A percentile compares a stretch with the other conserved stretches of the same genome.
Evolutionary conservation across 306 rosid species (phyloP).

Genomic region (Delonix regia): DNA sequence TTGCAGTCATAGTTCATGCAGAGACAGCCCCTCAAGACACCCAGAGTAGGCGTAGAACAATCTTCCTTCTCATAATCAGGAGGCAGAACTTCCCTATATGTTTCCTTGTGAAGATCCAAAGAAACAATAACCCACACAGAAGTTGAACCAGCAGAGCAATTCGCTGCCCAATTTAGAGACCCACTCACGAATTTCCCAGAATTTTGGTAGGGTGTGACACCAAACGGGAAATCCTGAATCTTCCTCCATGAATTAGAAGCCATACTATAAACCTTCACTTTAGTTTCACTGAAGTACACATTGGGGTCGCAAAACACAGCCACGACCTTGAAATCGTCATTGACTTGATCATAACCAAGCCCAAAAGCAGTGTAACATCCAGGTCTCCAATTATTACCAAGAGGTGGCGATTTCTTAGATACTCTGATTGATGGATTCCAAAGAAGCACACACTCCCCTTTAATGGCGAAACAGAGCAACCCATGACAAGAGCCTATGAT

Average conservation of each 20-base stretch:
- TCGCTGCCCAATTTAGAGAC: slow-evolving; percentile 16
- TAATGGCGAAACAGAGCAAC: slow-evolving; percentile 17
- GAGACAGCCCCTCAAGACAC: slow-evolving; percentile 5
- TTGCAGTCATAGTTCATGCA: slow-evolving; percentile 25
- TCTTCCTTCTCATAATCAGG: slow-evolving; percentile 23
- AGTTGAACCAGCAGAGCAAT: neutral
- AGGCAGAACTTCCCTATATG: slow-evolving; percentile 15
- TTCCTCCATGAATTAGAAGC: slow-evolving; percentile 11
- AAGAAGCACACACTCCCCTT: slow-evolving; percentile 13
- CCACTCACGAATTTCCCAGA: slow-evolving; percentile 30
- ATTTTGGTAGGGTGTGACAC: slow-evolving; percentile 1
- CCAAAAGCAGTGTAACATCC: slow-evolving; percentile 30
- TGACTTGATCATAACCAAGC: neutral
- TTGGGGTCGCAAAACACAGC: slow-evolving; percentile 20
- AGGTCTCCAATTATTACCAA: slow-evolving; percentile 24
- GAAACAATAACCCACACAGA: slow-evolving; percentile 19
- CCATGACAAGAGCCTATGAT: slow-evolving; percentile 26
- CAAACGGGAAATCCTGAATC: slow-evolving; percentile 30
- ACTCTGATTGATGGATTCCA: slow-evolving; percentile 17
- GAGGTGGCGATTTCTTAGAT: neutral
- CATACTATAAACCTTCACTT: neutral
- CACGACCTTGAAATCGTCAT: slow-evolving; percentile 16
- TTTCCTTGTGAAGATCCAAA: slow-evolving; percentile 11
- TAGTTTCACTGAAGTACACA: neutral
- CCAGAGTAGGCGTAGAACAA: slow-evolving; percentile 16